phyloP scores from a whole-genome alignment of 768 basidiomycete genomes.

The Boletus subparvulus region DNA sequence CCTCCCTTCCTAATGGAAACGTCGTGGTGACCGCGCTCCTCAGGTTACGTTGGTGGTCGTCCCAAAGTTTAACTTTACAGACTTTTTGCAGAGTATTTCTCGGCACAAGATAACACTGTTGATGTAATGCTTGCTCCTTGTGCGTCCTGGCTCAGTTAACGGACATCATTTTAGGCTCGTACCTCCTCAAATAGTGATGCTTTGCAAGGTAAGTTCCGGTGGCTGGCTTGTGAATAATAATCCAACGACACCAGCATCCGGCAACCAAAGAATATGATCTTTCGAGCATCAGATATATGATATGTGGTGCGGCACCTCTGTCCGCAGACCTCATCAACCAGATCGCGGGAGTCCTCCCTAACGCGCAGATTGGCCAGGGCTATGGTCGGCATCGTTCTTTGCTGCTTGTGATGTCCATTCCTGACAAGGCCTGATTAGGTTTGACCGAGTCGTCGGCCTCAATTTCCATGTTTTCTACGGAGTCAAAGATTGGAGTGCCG shows the following conservation, averaged over 20 bases:
- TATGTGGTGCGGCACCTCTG: constrained; percentile 65
- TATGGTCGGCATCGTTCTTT: constrained; percentile 42
- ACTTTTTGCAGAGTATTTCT: constrained; percentile 61
- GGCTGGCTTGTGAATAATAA: neutral
- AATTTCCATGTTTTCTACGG: constrained; percentile 48
- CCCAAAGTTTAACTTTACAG: constrained; percentile 59
- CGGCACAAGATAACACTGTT: constrained; percentile 57
- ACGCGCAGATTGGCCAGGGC: constrained; percentile 63
- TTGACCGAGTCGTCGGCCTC: constrained; percentile 66
- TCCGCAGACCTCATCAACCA: constrained; percentile 52
- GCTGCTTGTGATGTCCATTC: neutral
- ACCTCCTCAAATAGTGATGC: constrained; percentile 62
- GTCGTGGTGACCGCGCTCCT: constrained; percentile 5
- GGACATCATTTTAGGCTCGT: constrained; percentile 44
- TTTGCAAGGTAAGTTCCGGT: constrained; percentile 57
- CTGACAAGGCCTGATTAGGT: constrained; percentile 37
- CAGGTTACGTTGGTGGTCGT: constrained; percentile 59
- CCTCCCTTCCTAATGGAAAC: neutral
- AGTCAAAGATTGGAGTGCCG: constrained; percentile 47
- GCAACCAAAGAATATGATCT: constrained; percentile 49
- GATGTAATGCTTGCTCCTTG: constrained; percentile 36
- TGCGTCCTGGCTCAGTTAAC: neutral
- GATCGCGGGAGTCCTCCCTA: constrained; percentile 49
- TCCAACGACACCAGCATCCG: constrained; percentile 44
- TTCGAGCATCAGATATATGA: constrained; percentile 48